Evolutionary conservation across 2,329 filamentous ascomycete genomes (phyloP), one percentile per base, ranked within the genome.

Genomic region (Diplodia intermedia): DNA sequence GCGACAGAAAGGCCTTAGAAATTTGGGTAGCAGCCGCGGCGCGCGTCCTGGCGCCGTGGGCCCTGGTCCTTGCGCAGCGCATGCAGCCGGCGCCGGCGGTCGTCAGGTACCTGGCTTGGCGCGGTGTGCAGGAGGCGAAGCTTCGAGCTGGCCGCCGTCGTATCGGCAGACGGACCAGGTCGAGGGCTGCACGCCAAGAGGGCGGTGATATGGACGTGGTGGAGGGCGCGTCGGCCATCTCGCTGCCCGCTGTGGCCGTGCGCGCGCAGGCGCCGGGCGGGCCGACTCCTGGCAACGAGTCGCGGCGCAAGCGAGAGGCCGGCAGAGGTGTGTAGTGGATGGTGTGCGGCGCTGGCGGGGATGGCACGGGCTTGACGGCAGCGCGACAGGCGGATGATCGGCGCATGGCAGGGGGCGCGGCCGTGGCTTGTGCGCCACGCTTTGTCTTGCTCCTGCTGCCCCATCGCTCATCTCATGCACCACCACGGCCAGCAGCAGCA

Each of bases 71-170:
- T 65, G 62, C 62, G 36, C 50, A 20, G 43, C 43, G n/a, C 52
- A 55, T 55, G 62, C 62, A 65, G 49, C 36, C 29, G 29, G 47
- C 40, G 49, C 18, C 23, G 43, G 60, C 57, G 15, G 33, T 50
- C n/a, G 33, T 31, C 62, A 65, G 62, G 62, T 54, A 65, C 62
- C 62, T 65, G 62, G 62, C 62, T 65, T 65, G 62, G 62, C 61
- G 47, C 23, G 47, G 33, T 49, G 49, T 61, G 57, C 60, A 63
- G 60, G 40, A 62, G 40, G 26, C 26, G 40, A 62, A 62, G 57
- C 57, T 62, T 62, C 31, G 40, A 62, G 31, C 26, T 38, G 60
- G 47, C 57, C 6, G 55, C 55, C 20, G 40, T 50, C 57, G 57
- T 62, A 62, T 62, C 57, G 57, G 57, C 40, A 62, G 40, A 29